Evolutionary conservation across 805 yeast species (phyloP).

Genomic region (Barnettozyma sp.): DNA sequence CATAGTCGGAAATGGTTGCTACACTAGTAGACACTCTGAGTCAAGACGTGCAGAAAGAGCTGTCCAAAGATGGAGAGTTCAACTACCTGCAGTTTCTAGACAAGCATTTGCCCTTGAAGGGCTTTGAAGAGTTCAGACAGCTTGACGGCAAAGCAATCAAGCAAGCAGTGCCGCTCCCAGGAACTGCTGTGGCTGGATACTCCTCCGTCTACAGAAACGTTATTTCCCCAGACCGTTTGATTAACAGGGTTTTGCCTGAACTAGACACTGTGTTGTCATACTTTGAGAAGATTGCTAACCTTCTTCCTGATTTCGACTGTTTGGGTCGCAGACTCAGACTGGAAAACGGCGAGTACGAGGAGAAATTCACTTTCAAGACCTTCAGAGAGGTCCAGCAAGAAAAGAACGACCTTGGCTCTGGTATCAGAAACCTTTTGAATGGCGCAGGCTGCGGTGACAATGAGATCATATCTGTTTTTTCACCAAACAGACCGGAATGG

Average conservation of each 20-base stretch:
- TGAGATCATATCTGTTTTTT: conserved; percentile 44
- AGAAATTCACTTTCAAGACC: conserved; percentile 35
- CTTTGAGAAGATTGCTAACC: conserved; percentile 17
- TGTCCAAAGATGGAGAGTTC: not conserved
- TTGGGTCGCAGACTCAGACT: conserved; percentile 31
- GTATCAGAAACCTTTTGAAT: conserved; percentile 33
- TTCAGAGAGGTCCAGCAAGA: conserved; percentile 35
- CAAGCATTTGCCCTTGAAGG: conserved; percentile 5
- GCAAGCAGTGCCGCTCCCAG: conserved; percentile 9
- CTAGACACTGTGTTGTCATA: conserved; percentile 8
- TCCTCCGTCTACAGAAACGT: conserved; percentile 12
- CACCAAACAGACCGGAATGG: conserved; percentile 63
- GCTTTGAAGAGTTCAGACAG: conserved; percentile 5
- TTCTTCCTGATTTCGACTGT: conserved; percentile 24
- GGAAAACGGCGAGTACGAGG: conserved; percentile 32
- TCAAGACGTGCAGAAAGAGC: not conserved
- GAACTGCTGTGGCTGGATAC: conserved; percentile 5
- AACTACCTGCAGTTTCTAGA: conserved; percentile 3
- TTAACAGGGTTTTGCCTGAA: conserved; percentile 5
- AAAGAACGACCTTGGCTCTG: conserved; percentile 45
- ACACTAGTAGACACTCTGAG: conserved; percentile 2
- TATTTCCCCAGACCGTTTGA: not conserved
- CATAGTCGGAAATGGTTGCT: too few species aligned
- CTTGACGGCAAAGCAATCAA: conserved; percentile 1
- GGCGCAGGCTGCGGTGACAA: conserved; percentile 24